These are phyloP conservation scores for Poteriospumella lacustris DNA, from an alignment of 108 stramenopile species.

Conservation along the genomic window DNA sequence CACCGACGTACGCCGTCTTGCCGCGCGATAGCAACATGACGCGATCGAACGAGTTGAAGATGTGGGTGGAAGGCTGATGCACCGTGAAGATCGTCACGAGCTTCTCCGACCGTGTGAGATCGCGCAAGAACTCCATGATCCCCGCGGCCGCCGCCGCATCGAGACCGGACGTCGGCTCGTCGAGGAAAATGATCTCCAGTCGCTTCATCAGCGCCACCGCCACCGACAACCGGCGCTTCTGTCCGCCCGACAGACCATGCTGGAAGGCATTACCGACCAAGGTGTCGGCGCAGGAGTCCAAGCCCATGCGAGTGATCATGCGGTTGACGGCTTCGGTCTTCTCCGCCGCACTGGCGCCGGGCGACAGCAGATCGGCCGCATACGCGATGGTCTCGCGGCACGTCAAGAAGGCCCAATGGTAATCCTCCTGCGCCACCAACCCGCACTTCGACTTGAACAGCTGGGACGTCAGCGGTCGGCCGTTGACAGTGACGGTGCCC, in stretches of 20 bases:
- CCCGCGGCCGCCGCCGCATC: conserved; percentile 42
- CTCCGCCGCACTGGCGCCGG: too few relatives aligned
- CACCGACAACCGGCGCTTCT: conserved; percentile 64
- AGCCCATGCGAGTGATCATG: too few relatives aligned
- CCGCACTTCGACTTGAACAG: too few relatives aligned
- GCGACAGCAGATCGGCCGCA: not conserved
- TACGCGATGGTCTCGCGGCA: not conserved
- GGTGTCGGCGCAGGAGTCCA: conserved; percentile 54
- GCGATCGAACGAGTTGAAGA: conserved; percentile 54
- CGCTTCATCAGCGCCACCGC: conserved; percentile 56
- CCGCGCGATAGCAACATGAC: conserved; percentile 56
- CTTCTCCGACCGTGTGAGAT: conserved; percentile 48
- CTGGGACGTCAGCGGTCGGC: too few relatives aligned
- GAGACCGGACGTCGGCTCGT: conserved; percentile 49
- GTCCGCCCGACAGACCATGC: conserved; percentile 53
- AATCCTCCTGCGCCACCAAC: too few relatives aligned
- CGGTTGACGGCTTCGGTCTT: too few relatives aligned
- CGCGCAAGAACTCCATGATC: conserved; percentile 37
- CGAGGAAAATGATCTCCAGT: conserved; percentile 48
- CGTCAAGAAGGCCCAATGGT: not conserved
- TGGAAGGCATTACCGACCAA: conserved; percentile 61
- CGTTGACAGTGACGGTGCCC: too few relatives aligned
- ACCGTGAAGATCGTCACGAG: conserved; percentile 55
- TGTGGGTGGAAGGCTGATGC: conserved; percentile 59
- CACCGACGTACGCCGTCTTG: conserved; percentile 47